These are phyloP conservation scores for Botrytis deweyae DNA, from an alignment of 2,329 filamentous ascomycete species.

Conservation along the genomic window DNA sequence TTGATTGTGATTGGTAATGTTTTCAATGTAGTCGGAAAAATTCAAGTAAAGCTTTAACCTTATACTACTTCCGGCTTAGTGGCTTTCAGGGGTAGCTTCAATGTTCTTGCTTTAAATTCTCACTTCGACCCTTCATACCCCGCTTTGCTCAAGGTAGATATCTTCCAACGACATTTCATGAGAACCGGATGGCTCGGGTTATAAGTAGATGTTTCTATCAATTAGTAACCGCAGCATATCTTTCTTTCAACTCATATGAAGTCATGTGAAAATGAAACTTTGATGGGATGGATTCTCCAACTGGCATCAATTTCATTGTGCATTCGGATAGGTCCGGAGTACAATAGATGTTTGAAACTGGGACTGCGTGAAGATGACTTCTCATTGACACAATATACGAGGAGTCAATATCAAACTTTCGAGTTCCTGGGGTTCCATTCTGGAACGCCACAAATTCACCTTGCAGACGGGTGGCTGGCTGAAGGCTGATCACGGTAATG, in stretches of 20 bases:
- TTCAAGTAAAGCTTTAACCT: background rate
- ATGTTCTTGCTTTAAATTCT: background rate
- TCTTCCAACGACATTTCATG: background rate
- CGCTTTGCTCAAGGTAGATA: background rate
- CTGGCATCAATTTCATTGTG: background rate
- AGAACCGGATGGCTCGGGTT: background rate
- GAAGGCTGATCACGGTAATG: background rate
- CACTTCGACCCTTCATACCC: background rate
- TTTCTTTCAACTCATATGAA: background rate
- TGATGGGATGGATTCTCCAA: too few species aligned
- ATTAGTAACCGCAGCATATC: too few species aligned
- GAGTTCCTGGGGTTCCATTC: background rate
- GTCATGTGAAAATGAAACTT: background rate
- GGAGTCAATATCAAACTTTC: background rate
- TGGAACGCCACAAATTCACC: background rate
- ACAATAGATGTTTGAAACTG: background rate
- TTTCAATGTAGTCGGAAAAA: background rate
- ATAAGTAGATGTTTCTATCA: background rate
- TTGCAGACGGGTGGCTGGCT: background rate
- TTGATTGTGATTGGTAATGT: background rate
- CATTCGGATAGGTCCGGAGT: background rate
- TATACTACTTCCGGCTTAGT: background rate
- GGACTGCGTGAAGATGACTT: background rate
- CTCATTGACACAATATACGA: constrained; percentile 2
- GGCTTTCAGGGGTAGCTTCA: background rate